Conservation (phyloP, 192 early-diverging fungal genomes). For the Spizellomyces punctatus region DNA sequence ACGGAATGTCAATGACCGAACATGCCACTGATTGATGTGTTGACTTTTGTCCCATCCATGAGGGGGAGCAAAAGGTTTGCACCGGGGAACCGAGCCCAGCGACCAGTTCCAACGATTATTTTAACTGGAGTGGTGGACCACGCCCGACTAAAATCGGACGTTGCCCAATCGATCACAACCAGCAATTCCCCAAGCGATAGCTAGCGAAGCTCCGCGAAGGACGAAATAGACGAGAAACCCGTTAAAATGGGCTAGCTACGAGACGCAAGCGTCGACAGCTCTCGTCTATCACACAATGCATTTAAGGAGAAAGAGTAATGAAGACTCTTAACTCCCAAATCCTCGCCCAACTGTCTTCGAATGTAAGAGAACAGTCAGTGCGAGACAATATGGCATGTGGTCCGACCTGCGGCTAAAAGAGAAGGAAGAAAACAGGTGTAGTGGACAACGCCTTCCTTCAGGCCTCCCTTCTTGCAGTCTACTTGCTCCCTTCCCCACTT, state of each 20-base stretch:
- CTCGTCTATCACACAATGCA: neutral
- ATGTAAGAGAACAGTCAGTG: neutral
- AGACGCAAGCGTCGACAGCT: neutral
- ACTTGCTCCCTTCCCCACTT: neutral
- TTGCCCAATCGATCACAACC: neutral
- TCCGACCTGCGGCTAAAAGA: conserved; percentile 10
- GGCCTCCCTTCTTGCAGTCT: neutral
- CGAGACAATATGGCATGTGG: conserved; percentile 13
- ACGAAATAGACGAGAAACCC: neutral
- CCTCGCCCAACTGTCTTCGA: neutral
- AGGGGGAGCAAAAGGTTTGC: conserved; percentile 1
- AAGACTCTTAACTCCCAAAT: neutral
- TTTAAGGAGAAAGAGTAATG: conserved; percentile 17
- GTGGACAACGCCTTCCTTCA: neutral
- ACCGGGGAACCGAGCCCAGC: neutral
- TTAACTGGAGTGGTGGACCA: conserved; percentile 15
- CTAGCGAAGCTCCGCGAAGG: neutral
- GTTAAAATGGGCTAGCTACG: neutral
- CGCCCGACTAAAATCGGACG: neutral
- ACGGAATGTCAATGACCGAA: conserved; percentile 7
- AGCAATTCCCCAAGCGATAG: neutral
- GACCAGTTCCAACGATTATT: conserved; percentile 28
- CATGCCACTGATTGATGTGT: neutral
- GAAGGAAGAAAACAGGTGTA: conserved; percentile 10
- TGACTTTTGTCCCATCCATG: conserved; percentile 6